These are phyloP conservation scores for Globisporangium camurandrum DNA, from an alignment of 352 stramenopile genomes.

Conservation along the genomic window DNA sequence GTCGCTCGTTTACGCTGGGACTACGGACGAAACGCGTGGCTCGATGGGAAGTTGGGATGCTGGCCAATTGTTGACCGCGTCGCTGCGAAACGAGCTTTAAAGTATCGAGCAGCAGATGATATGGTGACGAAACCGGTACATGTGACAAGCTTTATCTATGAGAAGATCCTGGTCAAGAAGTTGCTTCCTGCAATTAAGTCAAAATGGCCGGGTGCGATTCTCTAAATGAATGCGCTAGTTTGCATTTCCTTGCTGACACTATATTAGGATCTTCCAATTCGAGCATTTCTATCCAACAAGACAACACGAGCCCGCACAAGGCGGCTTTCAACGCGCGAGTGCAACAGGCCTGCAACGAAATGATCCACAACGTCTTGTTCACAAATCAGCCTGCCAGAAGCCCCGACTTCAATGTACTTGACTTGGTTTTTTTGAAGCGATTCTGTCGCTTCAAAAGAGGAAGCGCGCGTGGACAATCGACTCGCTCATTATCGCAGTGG, in stretches of 20 bases:
- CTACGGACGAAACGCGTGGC: not conserved
- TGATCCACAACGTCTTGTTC: not conserved
- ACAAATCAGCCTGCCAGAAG: conserved; percentile 1
- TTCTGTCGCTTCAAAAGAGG: not conserved
- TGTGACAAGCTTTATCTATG: not conserved
- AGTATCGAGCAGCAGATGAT: not conserved
- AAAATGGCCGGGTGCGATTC: not conserved
- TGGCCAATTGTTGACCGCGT: conserved; percentile 1
- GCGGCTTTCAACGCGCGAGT: too few species aligned
- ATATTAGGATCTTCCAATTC: not conserved
- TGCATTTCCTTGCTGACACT: too few species aligned
- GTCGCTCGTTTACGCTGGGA: not conserved
- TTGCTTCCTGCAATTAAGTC: not conserved
- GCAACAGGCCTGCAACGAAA: too few species aligned
- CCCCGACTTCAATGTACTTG: conserved; percentile 2
- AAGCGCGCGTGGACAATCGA: not conserved
- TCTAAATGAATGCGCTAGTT: not conserved
- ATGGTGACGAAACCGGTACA: not conserved
- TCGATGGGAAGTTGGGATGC: not conserved
- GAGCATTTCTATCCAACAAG: conserved; percentile 3
- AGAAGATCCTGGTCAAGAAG: not conserved
- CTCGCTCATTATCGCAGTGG: not conserved
- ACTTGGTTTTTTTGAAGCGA: conserved; percentile 4
- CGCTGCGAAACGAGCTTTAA: not conserved
- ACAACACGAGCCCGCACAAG: too few species aligned